Base-by-base conservation (phyloP, 140 eudicot genomes). In the Flaveria floridana region DNA sequence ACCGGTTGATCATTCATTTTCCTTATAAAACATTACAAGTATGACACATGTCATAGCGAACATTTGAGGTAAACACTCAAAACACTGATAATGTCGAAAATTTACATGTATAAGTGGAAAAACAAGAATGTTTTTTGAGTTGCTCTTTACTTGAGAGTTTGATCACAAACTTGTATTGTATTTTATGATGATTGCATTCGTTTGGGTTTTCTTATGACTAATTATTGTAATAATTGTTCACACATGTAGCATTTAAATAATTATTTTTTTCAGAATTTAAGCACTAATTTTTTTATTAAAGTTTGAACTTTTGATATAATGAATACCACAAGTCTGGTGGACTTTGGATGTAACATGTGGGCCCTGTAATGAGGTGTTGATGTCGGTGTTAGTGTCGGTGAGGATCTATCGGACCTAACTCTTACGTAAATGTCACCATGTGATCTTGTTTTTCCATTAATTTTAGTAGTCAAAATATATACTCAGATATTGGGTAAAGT, bases 321-420 rank as follows among this genome's bases (percentile, higher is more conserved):
- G 3, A 34, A 70, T 48, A 51, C 20, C 58, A 71, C 48, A 25
- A 65, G 53, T 52, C 16, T 26, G 52, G 65, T 47, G 63, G 74
- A 79, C 13, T 73, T 41, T 52, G 5, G 70, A 55, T 26, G 51
- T 12, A 46, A 4, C 13, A 51, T 28, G 53, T 46, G 77, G 78
- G 67, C 46, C 76, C 76, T 12, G 19, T 0, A 52, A 15, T 76
- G 19, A 67, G 67, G 56, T 71, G 76, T 78, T 15, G 6, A 13
- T 65, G 80, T 67, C 65, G 76, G 75, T 79, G 65, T 42, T 44
- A 55, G 71, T 80, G 83, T 80, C 84, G 84, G 84, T 80, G 84
- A 74, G 52, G 75, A 67, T 73, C 65, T 68, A 53, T 2, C 28
- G 11, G 63, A 15, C 69, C 75, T 12, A 15, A 56, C 23, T 39